phyloP scores from a whole-genome alignment of 208 protist genomes.

The Leishmania aethiopica region DNA sequence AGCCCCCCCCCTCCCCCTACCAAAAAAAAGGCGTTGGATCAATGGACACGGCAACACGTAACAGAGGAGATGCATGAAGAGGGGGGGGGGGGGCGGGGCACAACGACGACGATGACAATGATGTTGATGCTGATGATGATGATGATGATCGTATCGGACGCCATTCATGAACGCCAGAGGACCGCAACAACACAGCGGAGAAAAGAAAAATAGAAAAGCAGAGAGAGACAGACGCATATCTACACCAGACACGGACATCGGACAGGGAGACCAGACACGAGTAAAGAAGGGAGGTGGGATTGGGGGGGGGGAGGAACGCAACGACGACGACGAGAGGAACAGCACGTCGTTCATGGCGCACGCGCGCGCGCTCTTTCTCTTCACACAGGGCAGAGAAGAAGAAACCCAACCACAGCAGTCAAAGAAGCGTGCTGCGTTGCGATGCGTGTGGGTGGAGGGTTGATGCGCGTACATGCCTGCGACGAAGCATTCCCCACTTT shows the following conservation, averaged over 20 bases:
- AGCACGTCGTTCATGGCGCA: too few relatives aligned
- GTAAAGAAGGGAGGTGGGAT: background rate
- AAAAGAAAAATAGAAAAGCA: background rate
- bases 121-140: background rate
- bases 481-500: background rate
- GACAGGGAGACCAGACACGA: background rate
- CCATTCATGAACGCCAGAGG: background rate
- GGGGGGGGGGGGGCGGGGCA: background rate
- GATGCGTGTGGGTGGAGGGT: too few relatives aligned
- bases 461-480: too few relatives aligned
- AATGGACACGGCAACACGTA: background rate
- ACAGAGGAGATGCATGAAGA: too few relatives aligned
- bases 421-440: too few relatives aligned
- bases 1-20: too few relatives aligned
- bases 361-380: too few relatives aligned
- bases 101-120: background rate
- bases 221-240: background rate
- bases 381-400: too few relatives aligned
- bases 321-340: background rate
- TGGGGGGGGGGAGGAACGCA: background rate
- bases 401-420: background rate
- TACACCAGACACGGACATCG: background rate
- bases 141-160: background rate
- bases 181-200: background rate
- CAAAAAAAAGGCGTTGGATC: too few relatives aligned